phyloP scores from a whole-genome alignment of 495 filamentous ascomycete genomes.

The Cercophora scortea region DNA sequence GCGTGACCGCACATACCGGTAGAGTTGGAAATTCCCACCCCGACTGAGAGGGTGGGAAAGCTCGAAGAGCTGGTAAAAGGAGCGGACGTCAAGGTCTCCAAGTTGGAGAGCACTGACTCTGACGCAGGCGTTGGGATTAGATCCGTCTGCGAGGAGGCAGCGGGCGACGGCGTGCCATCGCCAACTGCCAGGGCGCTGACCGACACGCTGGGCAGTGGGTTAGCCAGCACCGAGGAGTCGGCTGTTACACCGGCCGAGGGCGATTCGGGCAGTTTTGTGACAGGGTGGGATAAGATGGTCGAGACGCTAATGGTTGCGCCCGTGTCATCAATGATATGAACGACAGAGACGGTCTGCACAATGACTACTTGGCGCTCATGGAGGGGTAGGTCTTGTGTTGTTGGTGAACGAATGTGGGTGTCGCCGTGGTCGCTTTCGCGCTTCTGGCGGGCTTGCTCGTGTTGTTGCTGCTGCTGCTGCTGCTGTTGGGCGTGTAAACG shows the following conservation, averaged over 20 bases:
- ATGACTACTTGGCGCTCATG: conserved; percentile 31
- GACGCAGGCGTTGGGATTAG: conserved; percentile 1
- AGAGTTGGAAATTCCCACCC: conserved; percentile 28
- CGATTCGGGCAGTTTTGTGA: conserved; percentile 4
- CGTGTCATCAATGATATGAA: conserved; percentile 39
- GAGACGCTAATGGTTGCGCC: conserved; percentile 32
- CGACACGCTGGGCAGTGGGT: conserved; percentile 19
- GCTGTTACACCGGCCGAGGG: conserved; percentile 15
- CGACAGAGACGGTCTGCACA: conserved; percentile 40
- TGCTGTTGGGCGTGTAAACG: background rate
- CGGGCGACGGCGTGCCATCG: conserved; percentile 21
- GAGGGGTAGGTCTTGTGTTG: conserved; percentile 20
- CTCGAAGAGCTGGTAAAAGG: conserved; percentile 34
- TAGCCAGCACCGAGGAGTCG: conserved; percentile 7
- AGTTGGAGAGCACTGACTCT: conserved; percentile 10
- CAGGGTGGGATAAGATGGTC: conserved; percentile 22
- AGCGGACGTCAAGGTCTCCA: conserved; percentile 38
- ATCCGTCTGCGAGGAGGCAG: conserved; percentile 12
- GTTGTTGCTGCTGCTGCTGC: conserved; percentile 7
- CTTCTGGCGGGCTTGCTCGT: background rate
- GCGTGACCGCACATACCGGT: conserved; percentile 23
- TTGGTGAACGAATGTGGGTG: conserved; percentile 30
- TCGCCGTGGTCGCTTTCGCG: conserved; percentile 5
- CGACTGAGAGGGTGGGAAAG: conserved; percentile 33
- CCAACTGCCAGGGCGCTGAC: conserved; percentile 5